These are phyloP conservation scores for Nicotiana knightiana DNA, from an alignment of 257 asterid genomes.

Conservation along the genomic window DNA sequence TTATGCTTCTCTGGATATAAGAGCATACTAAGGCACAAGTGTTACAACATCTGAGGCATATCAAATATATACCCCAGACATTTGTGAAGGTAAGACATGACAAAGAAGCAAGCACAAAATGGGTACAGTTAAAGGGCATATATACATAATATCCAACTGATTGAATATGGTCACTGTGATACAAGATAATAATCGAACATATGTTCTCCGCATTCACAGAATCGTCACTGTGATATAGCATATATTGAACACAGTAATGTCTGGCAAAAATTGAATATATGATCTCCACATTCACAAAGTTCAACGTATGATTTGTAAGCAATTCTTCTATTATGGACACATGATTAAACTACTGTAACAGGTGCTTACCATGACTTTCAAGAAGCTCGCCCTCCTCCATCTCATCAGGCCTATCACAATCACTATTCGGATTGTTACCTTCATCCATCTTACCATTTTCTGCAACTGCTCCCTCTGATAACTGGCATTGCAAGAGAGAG, in stretches of 20 bases:
- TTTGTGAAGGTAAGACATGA: not conserved
- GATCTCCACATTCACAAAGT: not conserved
- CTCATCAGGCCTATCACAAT: slow-evolving; percentile 47
- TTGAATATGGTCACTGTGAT: not conserved
- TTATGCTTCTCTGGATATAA: not conserved
- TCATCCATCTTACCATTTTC: slow-evolving; percentile 34
- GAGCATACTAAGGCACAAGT: not conserved
- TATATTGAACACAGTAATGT: not conserved
- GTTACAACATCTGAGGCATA: not conserved
- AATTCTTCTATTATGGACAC: not conserved
- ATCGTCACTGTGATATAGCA: no score
- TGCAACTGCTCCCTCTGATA: slow-evolving; percentile 83
- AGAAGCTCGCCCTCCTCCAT: slow-evolving; percentile 98
- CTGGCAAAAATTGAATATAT: not conserved
- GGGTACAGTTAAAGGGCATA: not conserved
- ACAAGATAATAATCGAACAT: not conserved
- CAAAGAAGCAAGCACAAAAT: not conserved
- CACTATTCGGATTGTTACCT: slow-evolving; percentile 27
- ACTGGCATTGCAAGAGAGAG: slow-evolving; percentile 79
- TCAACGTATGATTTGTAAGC: not conserved
- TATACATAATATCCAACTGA: not conserved
- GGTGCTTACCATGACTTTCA: slow-evolving; percentile 57
- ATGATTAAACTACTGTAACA: not conserved
- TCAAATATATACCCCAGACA: not conserved
- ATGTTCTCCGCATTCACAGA: not conserved